Evolutionary conservation across 768 basidiomycete species (phyloP), one percentile per base, ranked within the genome.

Genomic region (Pleurotus tuoliensis): DNA sequence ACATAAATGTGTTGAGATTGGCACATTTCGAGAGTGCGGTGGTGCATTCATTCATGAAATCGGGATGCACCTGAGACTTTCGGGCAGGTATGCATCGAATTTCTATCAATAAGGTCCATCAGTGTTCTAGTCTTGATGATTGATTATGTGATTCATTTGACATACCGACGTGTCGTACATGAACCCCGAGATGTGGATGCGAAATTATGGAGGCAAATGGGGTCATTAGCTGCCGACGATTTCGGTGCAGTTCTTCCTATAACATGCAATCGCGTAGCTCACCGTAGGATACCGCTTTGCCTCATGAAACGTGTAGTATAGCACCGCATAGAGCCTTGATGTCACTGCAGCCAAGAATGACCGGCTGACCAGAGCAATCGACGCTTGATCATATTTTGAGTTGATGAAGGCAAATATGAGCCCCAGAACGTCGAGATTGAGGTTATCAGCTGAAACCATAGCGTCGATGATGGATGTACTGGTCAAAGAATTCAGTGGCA

Each of bases 371-470:
- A 83, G 81, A 0, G 85, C 80, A 16, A 83, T 73, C 3, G 82
- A 77, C 13, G 82, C 75, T 30, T 91, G 77, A 61, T 88, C 86
- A 41, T 74, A 71, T n/a, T 71, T 65, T 7, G 41, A n/a, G 22
- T 13, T 25, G 4, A 91, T 71, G 61, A 78, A 72, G 0, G 71
- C 67, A 59, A 86, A 86, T 15, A 91, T 81, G n/a, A 83, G 73
- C 64, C 87, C 84, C 41, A 90, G 77, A 38, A 90, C 85, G 69
- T 92, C 89, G 16, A 83, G 76, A 59, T 90, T 84, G 47, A 89
- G 73, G 62, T 81, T 87, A 61, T 87, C 82, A 9, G 82, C 83
- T 27, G 82, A 77, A 46, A 85, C 81, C 87, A 88, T 88, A 34
- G 30, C 7, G 30, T 9, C 30, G 30, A 34, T 34, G 30, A 34